A percentile compares a stretch with the other conserved stretches of the same genome.
phyloP scores from a whole-genome alignment of 2,329 filamentous ascomycete genomes.

The Aspergillus ochraceus region DNA sequence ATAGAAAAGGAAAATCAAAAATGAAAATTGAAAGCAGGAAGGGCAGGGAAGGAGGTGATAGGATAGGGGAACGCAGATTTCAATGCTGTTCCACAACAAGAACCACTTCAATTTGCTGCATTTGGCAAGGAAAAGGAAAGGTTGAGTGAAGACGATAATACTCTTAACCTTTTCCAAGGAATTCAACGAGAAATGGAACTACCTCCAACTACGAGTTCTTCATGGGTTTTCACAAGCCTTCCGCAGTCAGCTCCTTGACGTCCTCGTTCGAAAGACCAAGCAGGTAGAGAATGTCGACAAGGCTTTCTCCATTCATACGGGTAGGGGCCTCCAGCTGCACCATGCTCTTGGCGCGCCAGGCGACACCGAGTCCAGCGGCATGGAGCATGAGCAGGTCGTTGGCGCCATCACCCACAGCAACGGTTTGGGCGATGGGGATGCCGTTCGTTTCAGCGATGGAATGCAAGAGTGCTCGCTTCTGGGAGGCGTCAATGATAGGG shows the following conservation, averaged over 20 bases:
- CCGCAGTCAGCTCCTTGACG: conserved; percentile 44
- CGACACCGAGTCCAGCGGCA: conserved; percentile 61
- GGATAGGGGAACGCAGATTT: background rate
- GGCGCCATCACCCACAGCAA: conserved; percentile 64
- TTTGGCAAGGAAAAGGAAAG: conserved; percentile 1
- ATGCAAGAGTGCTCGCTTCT: conserved; percentile 57
- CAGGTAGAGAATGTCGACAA: conserved; percentile 60
- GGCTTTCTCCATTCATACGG: conserved; percentile 57
- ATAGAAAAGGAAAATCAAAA: background rate
- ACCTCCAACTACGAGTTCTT: background rate
- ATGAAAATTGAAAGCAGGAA: background rate
- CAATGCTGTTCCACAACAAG: conserved; percentile 6
- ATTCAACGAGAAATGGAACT: background rate
- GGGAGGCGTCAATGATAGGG: conserved; percentile 60
- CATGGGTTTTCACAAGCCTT: conserved; percentile 4
- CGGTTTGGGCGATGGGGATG: conserved; percentile 55
- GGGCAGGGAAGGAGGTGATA: background rate
- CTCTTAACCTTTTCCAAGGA: background rate
- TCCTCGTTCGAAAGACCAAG: conserved; percentile 55
- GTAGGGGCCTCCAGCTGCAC: conserved; percentile 63
- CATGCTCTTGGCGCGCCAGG: conserved; percentile 64
- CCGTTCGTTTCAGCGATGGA: conserved; percentile 56
- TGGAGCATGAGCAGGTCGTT: conserved; percentile 67
- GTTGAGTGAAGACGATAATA: background rate
- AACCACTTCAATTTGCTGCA: conserved; percentile 2